These are phyloP conservation scores for Zygoascus sp. DNA, from an alignment of 1,139 yeast genomes.

Conservation along the genomic window DNA sequence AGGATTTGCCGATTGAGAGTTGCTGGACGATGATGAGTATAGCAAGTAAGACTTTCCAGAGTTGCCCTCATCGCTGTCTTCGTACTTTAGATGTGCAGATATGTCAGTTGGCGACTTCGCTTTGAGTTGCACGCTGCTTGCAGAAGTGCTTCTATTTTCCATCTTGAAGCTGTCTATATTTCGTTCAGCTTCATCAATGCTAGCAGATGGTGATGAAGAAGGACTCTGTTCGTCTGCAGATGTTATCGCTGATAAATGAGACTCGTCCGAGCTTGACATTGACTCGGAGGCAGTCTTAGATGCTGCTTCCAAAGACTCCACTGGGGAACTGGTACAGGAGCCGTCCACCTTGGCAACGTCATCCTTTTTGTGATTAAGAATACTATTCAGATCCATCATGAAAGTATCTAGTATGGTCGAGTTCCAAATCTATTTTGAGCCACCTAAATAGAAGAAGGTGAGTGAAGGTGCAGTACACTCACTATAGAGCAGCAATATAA, in stretches of 20 bases:
- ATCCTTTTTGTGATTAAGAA: slow-evolving; percentile 20
- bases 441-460: no score
- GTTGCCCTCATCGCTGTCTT: not conserved
- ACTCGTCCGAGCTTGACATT: not conserved
- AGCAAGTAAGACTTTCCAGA: not conserved
- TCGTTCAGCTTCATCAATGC: not conserved
- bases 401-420: no score
- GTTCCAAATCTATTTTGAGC: no score
- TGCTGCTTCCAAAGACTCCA: no score
- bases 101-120: not conserved
- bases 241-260: not conserved
- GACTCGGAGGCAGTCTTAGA: not conserved
- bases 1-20: not conserved
- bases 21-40: not conserved
- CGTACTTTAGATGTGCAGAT: not conserved
- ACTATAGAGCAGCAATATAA: no score
- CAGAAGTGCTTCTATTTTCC: slow-evolving; percentile 1
- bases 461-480: no score
- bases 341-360: not conserved
- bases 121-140: not conserved
- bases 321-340: no score
- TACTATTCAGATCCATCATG: slow-evolving; percentile 23
- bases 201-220: not conserved
- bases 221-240: not conserved
- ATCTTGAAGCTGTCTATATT: not conserved